Evolutionary conservation across 2,329 filamentous ascomycete genomes (phyloP).

Genomic region (Botrytis aclada): DNA sequence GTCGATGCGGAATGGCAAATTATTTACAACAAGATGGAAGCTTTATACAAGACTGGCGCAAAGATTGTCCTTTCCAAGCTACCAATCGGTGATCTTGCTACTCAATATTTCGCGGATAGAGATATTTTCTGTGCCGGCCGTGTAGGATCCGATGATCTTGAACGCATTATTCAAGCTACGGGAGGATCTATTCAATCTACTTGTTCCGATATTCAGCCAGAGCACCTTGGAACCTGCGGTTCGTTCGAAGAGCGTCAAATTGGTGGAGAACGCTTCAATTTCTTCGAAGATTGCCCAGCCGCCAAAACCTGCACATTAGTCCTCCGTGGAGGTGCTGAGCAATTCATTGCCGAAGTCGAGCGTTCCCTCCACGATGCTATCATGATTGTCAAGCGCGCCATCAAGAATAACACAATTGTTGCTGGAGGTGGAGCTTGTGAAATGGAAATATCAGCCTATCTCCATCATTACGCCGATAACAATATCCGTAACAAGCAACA

Average conservation of each 20-base stretch:
- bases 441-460: constrained; percentile 94
- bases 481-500: constrained; percentile 95
- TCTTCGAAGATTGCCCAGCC: constrained; percentile 93
- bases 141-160: constrained; percentile 87
- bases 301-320: constrained; percentile 97
- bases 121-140: constrained; percentile 98
- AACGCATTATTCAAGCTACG: constrained; percentile 92
- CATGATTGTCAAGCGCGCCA: constrained; percentile 99
- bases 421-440: constrained; percentile 91
- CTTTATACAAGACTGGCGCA: constrained; percentile 86
- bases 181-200: constrained; percentile 92
- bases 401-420: constrained; percentile 92
- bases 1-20: constrained; percentile 99
- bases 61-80: constrained; percentile 97
- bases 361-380: constrained; percentile 97
- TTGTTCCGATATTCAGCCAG: constrained; percentile 86
- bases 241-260: constrained; percentile 94
- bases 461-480: constrained; percentile 89
- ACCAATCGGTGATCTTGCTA: constrained; percentile 94
- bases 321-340: constrained; percentile 92
- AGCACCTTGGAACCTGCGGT: constrained; percentile 89
- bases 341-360: constrained; percentile 98
- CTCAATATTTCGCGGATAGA: constrained; percentile 95
- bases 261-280: constrained; percentile 95
- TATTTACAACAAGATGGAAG: constrained; percentile 99